phyloP scores from a whole-genome alignment of 352 stramenopile species.

The Plasmopara halstedii region DNA sequence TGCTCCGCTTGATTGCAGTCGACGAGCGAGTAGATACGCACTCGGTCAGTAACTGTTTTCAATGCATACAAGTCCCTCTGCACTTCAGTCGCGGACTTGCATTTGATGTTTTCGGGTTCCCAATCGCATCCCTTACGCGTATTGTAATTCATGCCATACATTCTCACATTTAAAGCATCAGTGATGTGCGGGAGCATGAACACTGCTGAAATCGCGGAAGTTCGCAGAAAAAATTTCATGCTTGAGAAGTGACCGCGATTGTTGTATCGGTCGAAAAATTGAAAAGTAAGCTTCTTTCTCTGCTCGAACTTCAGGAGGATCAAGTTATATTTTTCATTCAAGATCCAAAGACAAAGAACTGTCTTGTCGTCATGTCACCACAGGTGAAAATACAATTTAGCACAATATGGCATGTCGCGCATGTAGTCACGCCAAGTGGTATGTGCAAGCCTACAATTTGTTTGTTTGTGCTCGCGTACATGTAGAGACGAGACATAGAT shows the following conservation, averaged over 20 bases:
- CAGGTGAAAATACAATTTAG: not conserved
- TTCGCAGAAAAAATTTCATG: slow-evolving; percentile 29
- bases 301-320: not conserved
- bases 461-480: no score
- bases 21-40: slow-evolving; percentile 61
- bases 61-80: slow-evolving; percentile 46
- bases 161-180: slow-evolving; percentile 43
- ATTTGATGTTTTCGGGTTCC: slow-evolving; percentile 26
- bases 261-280: not conserved
- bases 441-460: no score
- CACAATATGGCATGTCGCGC: no score
- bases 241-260: not conserved
- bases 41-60: slow-evolving; percentile 33
- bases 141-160: slow-evolving; percentile 76
- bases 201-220: slow-evolving; percentile 8
- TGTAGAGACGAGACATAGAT: no score
- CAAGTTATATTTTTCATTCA: not conserved
- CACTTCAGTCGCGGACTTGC: slow-evolving; percentile 42
- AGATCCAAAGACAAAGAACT: not conserved
- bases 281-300: not conserved
- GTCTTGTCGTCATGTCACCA: not conserved
- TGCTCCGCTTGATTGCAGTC: slow-evolving; percentile 42
- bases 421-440: no score
- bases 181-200: slow-evolving; percentile 8
- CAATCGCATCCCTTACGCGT: slow-evolving; percentile 50